Conservation (phyloP, 257 asterid species). For the Henckelia pumila region DNA sequence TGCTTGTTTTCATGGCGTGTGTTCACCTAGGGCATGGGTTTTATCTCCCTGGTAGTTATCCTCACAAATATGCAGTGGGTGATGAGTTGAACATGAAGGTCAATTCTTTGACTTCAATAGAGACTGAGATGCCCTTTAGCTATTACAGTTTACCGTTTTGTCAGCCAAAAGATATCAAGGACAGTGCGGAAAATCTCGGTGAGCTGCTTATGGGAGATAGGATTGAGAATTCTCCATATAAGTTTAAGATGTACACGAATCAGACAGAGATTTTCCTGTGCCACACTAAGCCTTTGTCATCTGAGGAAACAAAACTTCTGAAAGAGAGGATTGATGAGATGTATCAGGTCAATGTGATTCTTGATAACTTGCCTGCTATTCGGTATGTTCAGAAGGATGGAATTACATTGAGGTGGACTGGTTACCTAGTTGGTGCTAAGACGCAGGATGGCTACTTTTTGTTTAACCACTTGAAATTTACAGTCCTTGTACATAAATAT, state of each 20-base stretch:
- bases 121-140: conserved; percentile 73
- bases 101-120: conserved; percentile 80
- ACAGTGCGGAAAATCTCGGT: conserved; percentile 80
- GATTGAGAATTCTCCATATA: conserved; percentile 81
- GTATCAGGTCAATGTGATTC: conserved; percentile 80
- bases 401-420: conserved; percentile 61
- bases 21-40: conserved; percentile 56
- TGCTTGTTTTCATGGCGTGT: conserved; percentile 39
- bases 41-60: conserved; percentile 88
- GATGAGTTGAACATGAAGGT: conserved; percentile 69
- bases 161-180: conserved; percentile 56
- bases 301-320: conserved; percentile 71
- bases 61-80: conserved; percentile 64
- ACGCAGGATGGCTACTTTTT: conserved; percentile 50
- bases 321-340: conserved; percentile 80
- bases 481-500: conserved; percentile 60
- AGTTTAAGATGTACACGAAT: conserved; percentile 71
- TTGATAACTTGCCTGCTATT: conserved; percentile 80
- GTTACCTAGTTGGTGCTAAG: conserved; percentile 74
- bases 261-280: conserved; percentile 66
- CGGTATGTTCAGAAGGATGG: conserved; percentile 65
- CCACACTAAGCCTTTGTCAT: conserved; percentile 68
- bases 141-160: conserved; percentile 82
- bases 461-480: conserved; percentile 72
- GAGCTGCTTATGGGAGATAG: conserved; percentile 92